Percentiles rank a stretch among this genome's conserved stretches.
These are phyloP conservation scores for Collybia sordida DNA, from an alignment of 768 basidiomycete species.

Conservation along the genomic window DNA sequence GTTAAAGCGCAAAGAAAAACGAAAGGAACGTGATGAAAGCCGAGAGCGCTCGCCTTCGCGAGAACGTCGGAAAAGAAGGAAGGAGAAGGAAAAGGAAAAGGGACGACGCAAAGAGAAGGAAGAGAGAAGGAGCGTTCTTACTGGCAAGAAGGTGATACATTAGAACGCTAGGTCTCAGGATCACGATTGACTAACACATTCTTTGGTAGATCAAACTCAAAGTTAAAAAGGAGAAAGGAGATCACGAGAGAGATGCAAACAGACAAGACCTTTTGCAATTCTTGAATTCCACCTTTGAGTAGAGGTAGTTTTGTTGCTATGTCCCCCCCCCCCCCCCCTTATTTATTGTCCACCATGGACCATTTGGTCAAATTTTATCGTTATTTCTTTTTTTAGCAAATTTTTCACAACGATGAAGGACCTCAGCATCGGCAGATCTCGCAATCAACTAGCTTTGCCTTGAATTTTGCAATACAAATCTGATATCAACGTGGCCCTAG, in stretches of 20 bases:
- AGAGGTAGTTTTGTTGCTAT: background rate
- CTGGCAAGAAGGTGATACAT: constrained; percentile 18
- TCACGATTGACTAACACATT: background rate
- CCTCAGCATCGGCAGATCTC: too few species aligned
- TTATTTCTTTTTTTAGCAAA: background rate
- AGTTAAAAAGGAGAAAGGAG: constrained; percentile 22
- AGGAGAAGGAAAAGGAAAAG: constrained; percentile 17
- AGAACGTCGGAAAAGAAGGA: constrained; percentile 14
- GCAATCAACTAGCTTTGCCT: too few species aligned
- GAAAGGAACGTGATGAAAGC: background rate
- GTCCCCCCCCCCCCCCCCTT: background rate
- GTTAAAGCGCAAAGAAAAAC: constrained; percentile 6
- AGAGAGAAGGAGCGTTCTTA: constrained; percentile 19
- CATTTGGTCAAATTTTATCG: background rate
- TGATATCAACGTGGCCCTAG: too few species aligned
- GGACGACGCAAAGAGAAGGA: constrained; percentile 13
- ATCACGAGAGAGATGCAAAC: constrained; percentile 21
- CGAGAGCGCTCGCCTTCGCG: constrained; percentile 12
- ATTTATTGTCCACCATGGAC: background rate
- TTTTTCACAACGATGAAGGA: too few species aligned
- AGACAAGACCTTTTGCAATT: constrained; percentile 18
- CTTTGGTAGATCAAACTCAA: constrained; percentile 19
- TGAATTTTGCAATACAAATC: too few species aligned
- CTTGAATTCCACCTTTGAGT: constrained; percentile 20
- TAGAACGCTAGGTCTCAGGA: background rate